Conservation (phyloP, 352 stramenopile species). For the Pythium insidiosum region DNA sequence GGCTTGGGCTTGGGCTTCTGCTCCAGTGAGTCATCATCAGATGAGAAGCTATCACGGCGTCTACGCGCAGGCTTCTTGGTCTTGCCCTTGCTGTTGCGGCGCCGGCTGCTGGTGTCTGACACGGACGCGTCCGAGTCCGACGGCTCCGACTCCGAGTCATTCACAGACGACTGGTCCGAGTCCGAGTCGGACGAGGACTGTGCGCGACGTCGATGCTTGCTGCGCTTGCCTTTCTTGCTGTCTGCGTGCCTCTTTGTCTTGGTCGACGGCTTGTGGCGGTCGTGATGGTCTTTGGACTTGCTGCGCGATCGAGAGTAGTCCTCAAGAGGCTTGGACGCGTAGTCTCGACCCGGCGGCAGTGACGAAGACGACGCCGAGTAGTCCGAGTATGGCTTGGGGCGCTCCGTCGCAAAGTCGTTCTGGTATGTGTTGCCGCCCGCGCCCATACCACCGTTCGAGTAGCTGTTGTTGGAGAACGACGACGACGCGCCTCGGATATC, state of each 20-base stretch:
- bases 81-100: slow-evolving; percentile 13
- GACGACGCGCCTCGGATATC: slow-evolving; percentile 51
- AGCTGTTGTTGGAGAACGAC: slow-evolving; percentile 16
- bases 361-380: not conserved
- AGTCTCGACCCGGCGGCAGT: no score
- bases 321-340: no score
- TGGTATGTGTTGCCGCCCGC: slow-evolving; percentile 28
- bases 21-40: slow-evolving; percentile 17
- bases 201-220: no score
- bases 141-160: slow-evolving; percentile 28
- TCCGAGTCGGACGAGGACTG: no score
- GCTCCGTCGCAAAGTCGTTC: slow-evolving; percentile 66
- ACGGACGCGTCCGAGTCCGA: slow-evolving; percentile 11
- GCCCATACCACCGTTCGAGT: slow-evolving; percentile 16
- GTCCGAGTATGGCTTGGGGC: slow-evolving; percentile 47
- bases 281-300: slow-evolving; percentile 13
- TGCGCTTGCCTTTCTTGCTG: slow-evolving; percentile 30
- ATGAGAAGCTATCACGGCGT: slow-evolving; percentile 18
- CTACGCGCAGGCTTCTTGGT: slow-evolving; percentile 13
- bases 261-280: slow-evolving; percentile 19
- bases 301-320: slow-evolving; percentile 2
- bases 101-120: slow-evolving; percentile 8
- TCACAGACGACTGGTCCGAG: no score
- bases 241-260: slow-evolving; percentile 34
- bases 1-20: slow-evolving; percentile 8